A percentile compares a stretch with the other conserved stretches of the same genome.
Evolutionary conservation across 2,329 filamentous ascomycete genomes (phyloP).

Genomic region (Colletotrichum sp.): DNA sequence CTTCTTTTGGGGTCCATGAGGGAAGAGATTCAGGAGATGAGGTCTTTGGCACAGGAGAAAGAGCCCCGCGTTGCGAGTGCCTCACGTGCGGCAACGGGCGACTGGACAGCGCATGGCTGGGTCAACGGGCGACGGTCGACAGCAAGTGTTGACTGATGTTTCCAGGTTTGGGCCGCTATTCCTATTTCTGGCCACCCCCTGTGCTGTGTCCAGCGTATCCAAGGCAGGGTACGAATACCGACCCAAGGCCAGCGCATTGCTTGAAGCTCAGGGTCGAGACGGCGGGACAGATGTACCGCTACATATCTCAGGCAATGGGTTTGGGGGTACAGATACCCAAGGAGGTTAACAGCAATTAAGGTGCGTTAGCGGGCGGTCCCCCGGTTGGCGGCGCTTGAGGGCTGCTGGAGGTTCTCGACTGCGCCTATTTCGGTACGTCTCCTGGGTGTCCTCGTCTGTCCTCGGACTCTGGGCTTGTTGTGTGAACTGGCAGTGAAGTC

Average conservation of each 20-base stretch:
- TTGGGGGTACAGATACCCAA: background rate
- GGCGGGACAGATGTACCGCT: background rate
- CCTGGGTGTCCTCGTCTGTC: background rate
- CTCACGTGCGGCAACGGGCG: conserved; percentile 16
- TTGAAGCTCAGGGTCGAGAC: background rate
- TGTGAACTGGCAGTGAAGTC: conserved; percentile 1
- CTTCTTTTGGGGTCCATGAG: background rate
- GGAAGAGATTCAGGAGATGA: background rate
- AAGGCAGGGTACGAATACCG: no score
- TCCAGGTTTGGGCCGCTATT: conserved; percentile 17
- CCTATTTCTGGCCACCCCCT: background rate
- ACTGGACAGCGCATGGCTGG: background rate
- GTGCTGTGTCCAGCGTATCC: background rate
- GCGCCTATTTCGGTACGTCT: background rate
- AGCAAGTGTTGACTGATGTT: background rate
- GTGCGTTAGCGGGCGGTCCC: background rate
- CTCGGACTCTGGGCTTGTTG: background rate
- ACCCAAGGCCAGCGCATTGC: background rate
- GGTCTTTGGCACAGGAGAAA: background rate
- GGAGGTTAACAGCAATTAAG: conserved; percentile 3
- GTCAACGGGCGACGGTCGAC: background rate
- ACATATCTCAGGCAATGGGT: background rate
- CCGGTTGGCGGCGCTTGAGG: background rate
- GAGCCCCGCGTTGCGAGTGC: conserved; percentile 10
- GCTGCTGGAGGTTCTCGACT: background rate